Evolutionary conservation across 2,329 filamentous ascomycete genomes (phyloP).

Genomic region (Aquanectria penicillioides): DNA sequence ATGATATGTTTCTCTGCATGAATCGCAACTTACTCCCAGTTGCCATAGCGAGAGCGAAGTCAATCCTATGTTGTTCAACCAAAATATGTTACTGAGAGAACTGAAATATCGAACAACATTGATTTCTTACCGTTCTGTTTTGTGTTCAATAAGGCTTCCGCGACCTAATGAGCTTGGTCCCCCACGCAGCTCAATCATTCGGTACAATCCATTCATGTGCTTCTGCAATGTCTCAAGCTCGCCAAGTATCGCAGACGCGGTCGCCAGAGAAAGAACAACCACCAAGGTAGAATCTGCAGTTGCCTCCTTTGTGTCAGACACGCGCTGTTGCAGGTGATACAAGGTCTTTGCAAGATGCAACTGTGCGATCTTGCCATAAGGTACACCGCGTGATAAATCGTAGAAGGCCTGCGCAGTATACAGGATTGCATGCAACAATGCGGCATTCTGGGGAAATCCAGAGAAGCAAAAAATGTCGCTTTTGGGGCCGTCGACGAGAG

Average conservation of each 20-base stretch:
- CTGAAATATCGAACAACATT: no score
- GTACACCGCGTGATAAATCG: slow-evolving; percentile 17
- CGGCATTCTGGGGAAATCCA: slow-evolving; percentile 30
- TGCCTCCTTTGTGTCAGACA: slow-evolving; percentile 27
- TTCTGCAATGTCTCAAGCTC: slow-evolving; percentile 33
- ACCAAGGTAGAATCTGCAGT: slow-evolving; percentile 31
- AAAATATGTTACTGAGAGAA: no score
- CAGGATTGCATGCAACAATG: slow-evolving; percentile 37
- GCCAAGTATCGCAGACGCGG: slow-evolving; percentile 32
- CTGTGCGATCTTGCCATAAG: slow-evolving; percentile 22
- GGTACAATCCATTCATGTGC: slow-evolving; percentile 39
- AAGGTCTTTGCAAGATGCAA: slow-evolving; percentile 34
- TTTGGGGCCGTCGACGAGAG: slow-evolving; percentile 13
- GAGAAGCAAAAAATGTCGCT: slow-evolving; percentile 33
- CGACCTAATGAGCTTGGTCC: slow-evolving; percentile 27
- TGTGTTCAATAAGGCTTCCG: slow-evolving; percentile 29
- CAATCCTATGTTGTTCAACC: no score
- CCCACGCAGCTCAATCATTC: slow-evolving; percentile 37
- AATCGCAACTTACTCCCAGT: slow-evolving; percentile 18
- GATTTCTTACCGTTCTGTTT: slow-evolving; percentile 17
- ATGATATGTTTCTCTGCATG: slow-evolving; percentile 17
- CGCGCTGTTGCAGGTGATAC: slow-evolving; percentile 26
- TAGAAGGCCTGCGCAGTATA: slow-evolving; percentile 38
- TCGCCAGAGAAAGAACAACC: slow-evolving; percentile 34
- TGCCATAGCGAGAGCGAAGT: slow-evolving; percentile 24